phyloP scores from a whole-genome alignment of 2,329 filamentous ascomycete genomes.

The Colletotrichum phormii region DNA sequence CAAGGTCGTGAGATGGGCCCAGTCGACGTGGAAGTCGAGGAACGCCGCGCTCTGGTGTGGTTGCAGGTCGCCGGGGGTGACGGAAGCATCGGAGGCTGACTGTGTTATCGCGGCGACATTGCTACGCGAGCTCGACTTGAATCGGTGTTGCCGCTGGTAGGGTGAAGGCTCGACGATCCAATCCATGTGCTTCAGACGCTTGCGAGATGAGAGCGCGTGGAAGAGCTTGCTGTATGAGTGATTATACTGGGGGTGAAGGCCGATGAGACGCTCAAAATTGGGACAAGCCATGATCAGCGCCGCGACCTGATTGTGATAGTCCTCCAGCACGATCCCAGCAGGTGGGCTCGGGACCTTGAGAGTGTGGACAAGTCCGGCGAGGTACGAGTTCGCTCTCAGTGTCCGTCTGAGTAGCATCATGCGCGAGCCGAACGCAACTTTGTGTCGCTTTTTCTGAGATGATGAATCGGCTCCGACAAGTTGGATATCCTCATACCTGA shows the following conservation, averaged over 20 bases:
- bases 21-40: conserved; percentile 63
- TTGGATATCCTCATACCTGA: conserved; percentile 68
- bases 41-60: conserved; percentile 58
- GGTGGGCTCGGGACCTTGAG: conserved; percentile 66
- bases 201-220: conserved; percentile 69
- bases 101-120: conserved; percentile 14
- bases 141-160: conserved; percentile 49
- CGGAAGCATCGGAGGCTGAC: conserved; percentile 10
- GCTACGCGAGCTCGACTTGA: conserved; percentile 36
- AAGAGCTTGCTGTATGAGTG: conserved; percentile 68
- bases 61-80: conserved; percentile 52
- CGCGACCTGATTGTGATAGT: conserved; percentile 69
- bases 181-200: conserved; percentile 66
- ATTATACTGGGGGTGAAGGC: conserved; percentile 65
- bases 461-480: conserved; percentile 68
- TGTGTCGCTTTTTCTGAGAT: conserved; percentile 68
- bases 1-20: conserved; percentile 66
- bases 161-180: conserved; percentile 64
- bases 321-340: conserved; percentile 52
- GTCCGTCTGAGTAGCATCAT: conserved; percentile 69
- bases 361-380: conserved; percentile 66
- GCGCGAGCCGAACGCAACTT: conserved; percentile 63
- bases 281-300: conserved; percentile 74
- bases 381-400: conserved; percentile 61
- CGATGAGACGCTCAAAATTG: conserved; percentile 69